Evolutionary conservation across 2,329 filamentous ascomycete species (phyloP).

Genomic region (Aspergillus felis): DNA sequence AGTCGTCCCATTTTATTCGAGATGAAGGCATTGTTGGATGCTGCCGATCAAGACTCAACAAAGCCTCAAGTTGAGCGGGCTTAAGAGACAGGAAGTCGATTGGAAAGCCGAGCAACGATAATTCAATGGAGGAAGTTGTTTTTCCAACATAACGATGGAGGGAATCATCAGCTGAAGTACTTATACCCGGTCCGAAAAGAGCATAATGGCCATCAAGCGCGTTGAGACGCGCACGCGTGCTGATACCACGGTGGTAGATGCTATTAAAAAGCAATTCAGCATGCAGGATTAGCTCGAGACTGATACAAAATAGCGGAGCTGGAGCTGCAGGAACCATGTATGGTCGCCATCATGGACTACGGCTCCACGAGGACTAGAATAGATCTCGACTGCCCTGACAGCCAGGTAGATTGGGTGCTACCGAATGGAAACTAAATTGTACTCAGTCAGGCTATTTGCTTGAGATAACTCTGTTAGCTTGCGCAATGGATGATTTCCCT

Average conservation of each 20-base stretch:
- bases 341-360: background rate
- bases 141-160: background rate
- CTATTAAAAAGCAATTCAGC: background rate
- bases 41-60: background rate
- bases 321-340: background rate
- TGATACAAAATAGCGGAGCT: background rate
- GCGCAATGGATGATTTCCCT: background rate
- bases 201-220: background rate
- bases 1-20: slow-evolving; percentile 6
- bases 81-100: background rate
- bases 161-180: background rate
- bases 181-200: background rate
- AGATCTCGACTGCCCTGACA: background rate
- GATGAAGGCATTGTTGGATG: background rate
- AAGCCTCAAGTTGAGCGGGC: background rate
- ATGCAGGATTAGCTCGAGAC: background rate
- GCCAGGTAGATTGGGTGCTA: background rate
- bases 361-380: background rate
- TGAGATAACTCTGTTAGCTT: background rate
- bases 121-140: background rate
- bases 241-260: background rate
- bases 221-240: background rate
- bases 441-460: background rate
- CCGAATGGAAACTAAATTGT: background rate
- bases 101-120: background rate